Evolutionary conservation across 1,284 basidiomycete species (phyloP).

Genomic region (Melanopsichium pennsylvanicum): DNA sequence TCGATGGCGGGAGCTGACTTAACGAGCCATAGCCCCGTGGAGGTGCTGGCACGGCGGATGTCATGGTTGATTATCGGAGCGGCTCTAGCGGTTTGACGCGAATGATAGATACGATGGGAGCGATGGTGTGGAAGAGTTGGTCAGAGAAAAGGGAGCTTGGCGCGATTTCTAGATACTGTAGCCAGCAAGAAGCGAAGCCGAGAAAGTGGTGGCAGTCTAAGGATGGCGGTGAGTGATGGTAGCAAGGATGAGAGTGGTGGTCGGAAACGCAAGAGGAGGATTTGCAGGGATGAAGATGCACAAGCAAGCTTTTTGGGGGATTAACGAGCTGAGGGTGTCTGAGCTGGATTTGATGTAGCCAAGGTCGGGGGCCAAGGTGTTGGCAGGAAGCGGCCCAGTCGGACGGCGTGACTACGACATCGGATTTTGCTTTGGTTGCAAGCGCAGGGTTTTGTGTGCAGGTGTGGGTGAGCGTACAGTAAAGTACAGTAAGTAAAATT

Average conservation of each 20-base stretch:
- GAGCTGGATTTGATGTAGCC: not conserved
- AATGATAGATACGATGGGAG: no score
- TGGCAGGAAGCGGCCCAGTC: not conserved
- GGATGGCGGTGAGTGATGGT: not conserved
- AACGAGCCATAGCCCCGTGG: slow-evolving; percentile 24
- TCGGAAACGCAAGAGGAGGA: not conserved
- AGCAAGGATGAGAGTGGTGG: not conserved
- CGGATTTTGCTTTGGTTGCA: no score
- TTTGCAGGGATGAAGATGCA: not conserved
- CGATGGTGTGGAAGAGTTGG: no score
- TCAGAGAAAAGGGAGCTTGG: no score
- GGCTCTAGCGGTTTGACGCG: not conserved
- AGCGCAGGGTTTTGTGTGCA: no score
- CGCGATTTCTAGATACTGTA: no score
- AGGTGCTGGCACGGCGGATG: slow-evolving; percentile 25
- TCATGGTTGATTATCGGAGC: slow-evolving; percentile 13
- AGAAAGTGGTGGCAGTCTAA: not conserved
- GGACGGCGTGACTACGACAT: no score
- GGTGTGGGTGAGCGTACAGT: no score
- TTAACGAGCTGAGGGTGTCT: not conserved
- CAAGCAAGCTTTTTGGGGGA: slow-evolving; percentile 1
- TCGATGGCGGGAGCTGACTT: slow-evolving; percentile 12
- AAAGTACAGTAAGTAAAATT: no score
- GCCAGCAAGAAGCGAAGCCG: not conserved
- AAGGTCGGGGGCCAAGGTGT: not conserved